phyloP scores from a whole-genome alignment of 805 yeast genomes.

The Pichia kluyveri region DNA sequence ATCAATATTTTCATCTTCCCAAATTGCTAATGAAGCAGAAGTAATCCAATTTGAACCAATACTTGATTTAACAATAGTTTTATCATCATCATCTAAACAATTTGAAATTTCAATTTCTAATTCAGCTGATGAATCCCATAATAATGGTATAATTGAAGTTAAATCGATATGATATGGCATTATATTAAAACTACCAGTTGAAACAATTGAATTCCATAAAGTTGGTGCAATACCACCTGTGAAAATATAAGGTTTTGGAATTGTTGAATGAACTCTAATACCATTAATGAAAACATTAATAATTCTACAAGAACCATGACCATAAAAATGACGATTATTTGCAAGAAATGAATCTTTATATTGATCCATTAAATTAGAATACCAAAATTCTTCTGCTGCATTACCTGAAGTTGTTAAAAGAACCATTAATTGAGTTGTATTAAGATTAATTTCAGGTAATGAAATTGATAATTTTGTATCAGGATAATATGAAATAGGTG shows the following conservation, averaged over 20 bases:
- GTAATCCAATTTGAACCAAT: conserved; percentile 52
- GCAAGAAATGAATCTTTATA: conserved; percentile 31
- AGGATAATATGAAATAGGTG: conserved; percentile 43
- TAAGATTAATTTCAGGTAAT: conserved; percentile 39
- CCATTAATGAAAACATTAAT: conserved; percentile 56
- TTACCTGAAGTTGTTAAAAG: conserved; percentile 65
- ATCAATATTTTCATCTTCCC: conserved; percentile 37
- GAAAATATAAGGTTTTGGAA: conserved; percentile 67
- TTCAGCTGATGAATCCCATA: conserved; percentile 43
- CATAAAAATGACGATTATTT: conserved; percentile 34
- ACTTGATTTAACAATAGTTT: conserved; percentile 23
- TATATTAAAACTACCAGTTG: conserved; percentile 64
- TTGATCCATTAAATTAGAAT: conserved; percentile 46
- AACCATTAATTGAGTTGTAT: conserved; percentile 52
- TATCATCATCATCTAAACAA: conserved; percentile 34
- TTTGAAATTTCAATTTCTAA: conserved; percentile 44
- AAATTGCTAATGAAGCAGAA: conserved; percentile 45
- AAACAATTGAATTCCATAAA: conserved; percentile 75
- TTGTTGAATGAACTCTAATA: conserved; percentile 45
- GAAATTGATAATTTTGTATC: conserved; percentile 26
- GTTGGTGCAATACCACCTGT: conserved; percentile 80
- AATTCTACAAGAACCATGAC: conserved; percentile 67
- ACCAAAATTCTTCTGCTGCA: conserved; percentile 82
- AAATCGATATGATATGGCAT: conserved; percentile 63
- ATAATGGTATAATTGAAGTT: conserved; percentile 57